Base-by-base conservation (phyloP, 768 basidiomycete genomes). In the Trametes villosa region DNA sequence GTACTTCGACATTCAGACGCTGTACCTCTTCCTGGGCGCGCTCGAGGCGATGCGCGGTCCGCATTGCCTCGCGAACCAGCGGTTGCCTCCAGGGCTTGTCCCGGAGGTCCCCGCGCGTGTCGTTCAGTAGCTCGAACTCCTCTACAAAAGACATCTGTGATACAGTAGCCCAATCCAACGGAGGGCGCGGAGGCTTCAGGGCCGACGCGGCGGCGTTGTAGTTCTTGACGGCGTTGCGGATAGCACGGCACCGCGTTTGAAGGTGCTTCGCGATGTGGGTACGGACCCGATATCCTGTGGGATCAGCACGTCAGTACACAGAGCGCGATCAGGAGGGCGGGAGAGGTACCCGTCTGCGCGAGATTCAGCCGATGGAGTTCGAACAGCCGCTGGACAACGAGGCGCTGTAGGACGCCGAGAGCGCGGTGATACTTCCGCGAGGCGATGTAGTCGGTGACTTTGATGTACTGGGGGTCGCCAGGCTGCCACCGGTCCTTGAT, bases 291-390 rank as follows among this genome's bases (percentile, higher is more conserved):
- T 74, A 76, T 6, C 62, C 72, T 76, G 30, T 15, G 12, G 27
- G 45, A 47, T 29, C 36, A 40, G n/a, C 11, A n/a, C n/a, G n/a
- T n/a, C n/a, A n/a, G n/a, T n/a, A n/a, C n/a, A n/a, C n/a, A n/a
- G n/a, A n/a, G n/a, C n/a, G n/a, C n/a, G n/a, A n/a, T n/a, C n/a
- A n/a, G n/a, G n/a, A n/a, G n/a, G n/a, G n/a, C n/a, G n/a, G n/a
- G 29, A 65, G 67, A 66, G 68, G 26, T 58, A 76, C 77, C 77
- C 20, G 71, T 78, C 4, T 66, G 57, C 12, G 72, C 65, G 13
- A 78, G 62, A 62, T 78, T 78, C 20, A 77, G 55, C 60, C 75
- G 75, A 20, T 74, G 74, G 4, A 79, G 67, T 34, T 34, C 13
- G 33, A 34, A 34, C 33, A 34, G 33, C 33, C 33, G 33, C 55